These are phyloP conservation scores for Abrus precatorius DNA, from an alignment of 306 rosid species.

Conservation along the genomic window DNA sequence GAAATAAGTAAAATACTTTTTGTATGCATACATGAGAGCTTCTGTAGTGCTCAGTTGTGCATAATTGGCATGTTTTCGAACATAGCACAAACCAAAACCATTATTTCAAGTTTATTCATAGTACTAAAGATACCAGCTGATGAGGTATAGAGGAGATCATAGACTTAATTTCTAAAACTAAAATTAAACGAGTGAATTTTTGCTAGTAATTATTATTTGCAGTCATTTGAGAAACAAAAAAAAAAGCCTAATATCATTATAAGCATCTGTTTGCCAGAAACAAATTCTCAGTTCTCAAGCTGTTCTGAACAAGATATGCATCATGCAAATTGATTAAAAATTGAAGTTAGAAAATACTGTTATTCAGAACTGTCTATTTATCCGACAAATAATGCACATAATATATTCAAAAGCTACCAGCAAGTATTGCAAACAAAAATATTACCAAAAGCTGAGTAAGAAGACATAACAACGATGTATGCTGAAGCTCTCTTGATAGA, in stretches of 20 bases:
- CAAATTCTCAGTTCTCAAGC: not conserved
- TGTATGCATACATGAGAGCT: not conserved
- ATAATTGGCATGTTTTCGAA: not conserved
- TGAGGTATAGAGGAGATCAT: not conserved
- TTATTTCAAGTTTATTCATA: not conserved
- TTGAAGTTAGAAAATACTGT: not conserved
- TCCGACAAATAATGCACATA: not conserved
- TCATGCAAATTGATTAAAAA: conserved; percentile 33
- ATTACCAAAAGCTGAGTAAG: conserved; percentile 80
- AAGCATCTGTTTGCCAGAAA: not conserved
- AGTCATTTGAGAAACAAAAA: not conserved
- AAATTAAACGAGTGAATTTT: not conserved
- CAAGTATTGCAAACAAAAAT: not conserved
- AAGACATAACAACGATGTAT: conserved; percentile 74
- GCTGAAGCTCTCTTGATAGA: conserved; percentile 75
- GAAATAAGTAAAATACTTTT: not conserved
- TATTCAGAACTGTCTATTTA: not conserved
- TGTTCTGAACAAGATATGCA: not conserved
- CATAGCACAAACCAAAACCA: too few species aligned
- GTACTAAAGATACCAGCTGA: not conserved
- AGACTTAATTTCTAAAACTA: not conserved
- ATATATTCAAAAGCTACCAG: not conserved
- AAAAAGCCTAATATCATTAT: not conserved
- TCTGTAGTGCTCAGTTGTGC: not conserved
- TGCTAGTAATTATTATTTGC: not conserved